Conservation (phyloP, 2,329 filamentous ascomycete genomes). For the Arthroderma sp. region DNA sequence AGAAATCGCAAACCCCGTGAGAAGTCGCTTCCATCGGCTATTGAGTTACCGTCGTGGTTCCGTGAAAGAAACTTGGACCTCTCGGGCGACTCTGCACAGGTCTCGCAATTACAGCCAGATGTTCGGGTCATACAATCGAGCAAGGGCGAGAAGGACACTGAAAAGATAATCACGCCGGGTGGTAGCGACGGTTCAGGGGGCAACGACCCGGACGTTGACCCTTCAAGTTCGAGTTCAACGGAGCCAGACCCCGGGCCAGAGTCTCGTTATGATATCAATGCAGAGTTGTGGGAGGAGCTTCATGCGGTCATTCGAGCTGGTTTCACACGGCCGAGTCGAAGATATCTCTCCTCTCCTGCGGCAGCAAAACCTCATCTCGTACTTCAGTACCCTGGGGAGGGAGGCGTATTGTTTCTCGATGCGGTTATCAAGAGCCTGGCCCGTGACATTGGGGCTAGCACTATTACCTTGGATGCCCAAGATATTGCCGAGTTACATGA, state of each 20-base stretch:
- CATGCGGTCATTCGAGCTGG: constrained; percentile 39
- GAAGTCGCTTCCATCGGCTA: constrained; percentile 12
- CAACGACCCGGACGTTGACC: constrained; percentile 5
- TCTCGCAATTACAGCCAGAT: constrained; percentile 8
- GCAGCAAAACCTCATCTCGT: constrained; percentile 43
- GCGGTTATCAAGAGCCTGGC: constrained; percentile 52
- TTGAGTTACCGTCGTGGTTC: constrained; percentile 27
- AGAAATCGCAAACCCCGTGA: constrained; percentile 20
- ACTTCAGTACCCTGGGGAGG: constrained; percentile 46
- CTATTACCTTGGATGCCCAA: constrained; percentile 33
- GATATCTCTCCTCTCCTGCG: constrained; percentile 34
- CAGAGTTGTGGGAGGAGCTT: constrained; percentile 36
- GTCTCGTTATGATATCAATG: constrained; percentile 17
- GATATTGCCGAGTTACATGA: constrained; percentile 32
- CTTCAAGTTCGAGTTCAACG: neutral
- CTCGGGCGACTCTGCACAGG: constrained; percentile 10
- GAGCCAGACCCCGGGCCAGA: neutral
- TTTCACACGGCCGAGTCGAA: constrained; percentile 29
- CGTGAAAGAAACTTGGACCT: constrained; percentile 22
- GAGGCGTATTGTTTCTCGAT: constrained; percentile 43
- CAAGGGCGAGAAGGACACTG: constrained; percentile 9
- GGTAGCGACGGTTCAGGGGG: constrained; percentile 16
- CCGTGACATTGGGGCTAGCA: constrained; percentile 36
- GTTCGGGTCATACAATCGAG: neutral
- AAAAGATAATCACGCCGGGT: constrained; percentile 13